phyloP scores from a whole-genome alignment of 2,329 filamentous ascomycete species.

The Nemania sp. region DNA sequence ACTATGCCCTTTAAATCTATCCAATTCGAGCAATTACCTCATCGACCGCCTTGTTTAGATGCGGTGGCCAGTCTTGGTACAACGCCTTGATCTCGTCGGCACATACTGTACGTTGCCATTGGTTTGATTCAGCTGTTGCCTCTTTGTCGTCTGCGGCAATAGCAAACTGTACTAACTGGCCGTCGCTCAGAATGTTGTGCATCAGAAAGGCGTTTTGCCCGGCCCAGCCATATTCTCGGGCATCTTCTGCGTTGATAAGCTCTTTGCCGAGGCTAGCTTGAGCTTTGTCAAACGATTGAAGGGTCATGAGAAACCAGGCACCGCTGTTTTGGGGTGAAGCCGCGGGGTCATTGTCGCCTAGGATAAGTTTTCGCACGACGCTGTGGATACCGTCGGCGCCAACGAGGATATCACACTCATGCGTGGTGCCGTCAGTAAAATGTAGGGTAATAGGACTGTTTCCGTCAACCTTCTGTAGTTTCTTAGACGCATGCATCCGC shows the following conservation, averaged over 20 bases:
- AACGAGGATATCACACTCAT: constrained; percentile 50
- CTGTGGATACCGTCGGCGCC: constrained; percentile 56
- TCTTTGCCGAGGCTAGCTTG: constrained; percentile 37
- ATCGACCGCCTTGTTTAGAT: constrained; percentile 41
- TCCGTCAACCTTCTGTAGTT: constrained; percentile 27
- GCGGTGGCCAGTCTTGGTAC: constrained; percentile 39
- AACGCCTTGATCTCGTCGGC: constrained; percentile 41
- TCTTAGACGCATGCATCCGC: constrained; percentile 45
- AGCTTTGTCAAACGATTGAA: constrained; percentile 41
- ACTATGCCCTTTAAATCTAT: no score
- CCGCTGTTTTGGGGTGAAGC: constrained; percentile 40
- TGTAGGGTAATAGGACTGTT: constrained; percentile 28
- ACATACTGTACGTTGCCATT: constrained; percentile 39
- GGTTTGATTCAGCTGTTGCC: constrained; percentile 20
- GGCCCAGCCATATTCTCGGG: constrained; percentile 45
- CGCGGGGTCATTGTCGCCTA: constrained; percentile 46
- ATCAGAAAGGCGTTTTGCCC: constrained; percentile 33
- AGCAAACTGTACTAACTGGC: constrained; percentile 42
- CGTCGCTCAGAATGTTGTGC: constrained; percentile 40
- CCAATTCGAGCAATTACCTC: no score
- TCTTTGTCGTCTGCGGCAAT: constrained; percentile 37
- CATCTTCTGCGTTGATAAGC: constrained; percentile 37
- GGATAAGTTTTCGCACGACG: constrained; percentile 51
- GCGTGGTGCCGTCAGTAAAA: constrained; percentile 42
- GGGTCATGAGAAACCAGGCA: constrained; percentile 42